Evolutionary conservation across 805 yeast species (phyloP), one percentile per base, ranked within the genome.

Genomic region (Ogataea pini): DNA sequence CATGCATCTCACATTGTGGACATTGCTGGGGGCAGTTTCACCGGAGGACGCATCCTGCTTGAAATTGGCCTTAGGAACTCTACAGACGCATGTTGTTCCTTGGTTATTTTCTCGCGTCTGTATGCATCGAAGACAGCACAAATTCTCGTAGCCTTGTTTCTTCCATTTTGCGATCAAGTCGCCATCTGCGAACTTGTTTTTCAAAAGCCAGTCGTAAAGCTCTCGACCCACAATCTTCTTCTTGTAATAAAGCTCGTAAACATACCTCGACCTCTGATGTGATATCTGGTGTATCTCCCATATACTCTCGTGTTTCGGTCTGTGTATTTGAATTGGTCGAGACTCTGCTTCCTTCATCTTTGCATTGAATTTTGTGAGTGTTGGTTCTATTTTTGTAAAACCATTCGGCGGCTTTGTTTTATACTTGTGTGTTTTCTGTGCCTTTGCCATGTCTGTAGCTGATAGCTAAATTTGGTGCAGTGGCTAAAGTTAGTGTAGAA

Each of bases 101-200:
- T 83, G 86, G 56, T 79, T 79, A 38, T 76, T 82, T 52, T 85
- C 89, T 32, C 65, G 65, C 22, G 74, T 74, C 58, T 79, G 80
- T 28, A 90, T 88, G 63, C 97, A 90, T 53, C 78, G 75, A 50
- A 90, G 65, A 63, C 97, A 90, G 61, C 97, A 90, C 40, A 90
- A 69, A 47, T 84, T 78, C 61, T 90, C 97, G 64, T 90, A 90
- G 8, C 97, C 97, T 53, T 61, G 64, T 44, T 70, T 71, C 46
- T 63, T 64, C 75, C 75, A 71, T 72, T 85, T 90, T 18, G 96
- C 92, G 25, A 90, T 87, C 47, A 90, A 68, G 37, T 80, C 76
- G 5, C 72, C 78, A 61, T 90, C 92, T 2, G 79, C 86, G 52
- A 80, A 79, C 49, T 79, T 78, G 56, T 86, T 82, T 57, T 77